These are phyloP conservation scores for Paecilomyces dactylethromorphus DNA, from an alignment of 2,329 filamentous ascomycete genomes.

Conservation along the genomic window DNA sequence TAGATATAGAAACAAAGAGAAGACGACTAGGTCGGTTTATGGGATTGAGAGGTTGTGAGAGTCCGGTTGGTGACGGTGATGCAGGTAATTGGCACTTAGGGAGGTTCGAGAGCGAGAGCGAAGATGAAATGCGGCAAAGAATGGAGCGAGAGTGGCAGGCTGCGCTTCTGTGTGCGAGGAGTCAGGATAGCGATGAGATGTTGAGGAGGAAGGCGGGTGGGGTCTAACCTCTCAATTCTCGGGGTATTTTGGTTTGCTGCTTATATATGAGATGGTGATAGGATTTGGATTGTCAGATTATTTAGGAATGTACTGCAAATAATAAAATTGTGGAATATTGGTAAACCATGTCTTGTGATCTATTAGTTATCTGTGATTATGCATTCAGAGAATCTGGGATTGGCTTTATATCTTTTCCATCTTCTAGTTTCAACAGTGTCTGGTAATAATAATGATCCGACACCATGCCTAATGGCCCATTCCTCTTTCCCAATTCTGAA, in stretches of 20 bases:
- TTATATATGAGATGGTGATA: background rate
- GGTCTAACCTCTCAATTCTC: background rate
- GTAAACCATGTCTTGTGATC: too few species aligned
- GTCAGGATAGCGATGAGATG: conserved; percentile 13
- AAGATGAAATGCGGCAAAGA: conserved; percentile 11
- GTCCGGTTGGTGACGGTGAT: conserved; percentile 10
- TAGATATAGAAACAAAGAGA: conserved; percentile 32
- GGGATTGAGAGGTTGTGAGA: conserved; percentile 32
- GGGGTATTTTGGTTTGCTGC: too few species aligned
- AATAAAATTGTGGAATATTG: too few species aligned
- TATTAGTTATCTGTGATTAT: too few species aligned
- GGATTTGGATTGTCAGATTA: too few species aligned
- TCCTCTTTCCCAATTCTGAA: conserved; percentile 25
- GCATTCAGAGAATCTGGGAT: too few species aligned
- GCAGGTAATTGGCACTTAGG: background rate
- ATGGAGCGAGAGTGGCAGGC: conserved; percentile 25
- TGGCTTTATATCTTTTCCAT: too few species aligned
- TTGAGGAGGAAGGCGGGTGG: conserved; percentile 13
- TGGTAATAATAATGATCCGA: background rate
- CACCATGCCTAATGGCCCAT: conserved; percentile 19
- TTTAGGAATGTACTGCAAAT: too few species aligned
- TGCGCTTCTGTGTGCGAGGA: conserved; percentile 16
- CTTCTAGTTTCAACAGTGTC: too few species aligned
- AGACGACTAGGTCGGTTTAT: conserved; percentile 38
- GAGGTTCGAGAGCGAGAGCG: conserved; percentile 4